phyloP scores from a whole-genome alignment of 768 basidiomycete species.

The Lentinus tigrinus region DNA sequence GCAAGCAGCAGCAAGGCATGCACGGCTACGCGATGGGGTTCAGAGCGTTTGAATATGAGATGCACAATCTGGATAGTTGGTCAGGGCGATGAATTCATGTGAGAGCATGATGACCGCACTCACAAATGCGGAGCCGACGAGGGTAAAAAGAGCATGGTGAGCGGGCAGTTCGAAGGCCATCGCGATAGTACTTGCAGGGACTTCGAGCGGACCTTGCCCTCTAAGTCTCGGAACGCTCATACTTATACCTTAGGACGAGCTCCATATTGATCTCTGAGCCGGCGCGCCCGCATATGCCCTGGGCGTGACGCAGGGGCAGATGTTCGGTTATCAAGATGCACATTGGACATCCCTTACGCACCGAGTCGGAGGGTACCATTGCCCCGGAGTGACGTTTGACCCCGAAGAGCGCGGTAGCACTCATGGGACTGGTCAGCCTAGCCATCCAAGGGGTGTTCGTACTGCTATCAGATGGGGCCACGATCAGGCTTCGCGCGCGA shows the following conservation, averaged over 20 bases:
- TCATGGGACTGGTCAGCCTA: background rate
- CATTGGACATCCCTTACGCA: background rate
- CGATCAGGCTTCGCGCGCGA: background rate
- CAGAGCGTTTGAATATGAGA: constrained; percentile 16
- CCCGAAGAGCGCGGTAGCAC: background rate
- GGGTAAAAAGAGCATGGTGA: background rate
- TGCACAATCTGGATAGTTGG: constrained; percentile 8
- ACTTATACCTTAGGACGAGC: constrained; percentile 8
- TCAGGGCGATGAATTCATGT: background rate
- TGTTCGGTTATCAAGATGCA: constrained; percentile 5
- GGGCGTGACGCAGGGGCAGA: constrained; percentile 11
- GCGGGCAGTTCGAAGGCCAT: background rate
- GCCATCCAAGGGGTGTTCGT: background rate
- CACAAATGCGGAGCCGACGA: constrained; percentile 10
- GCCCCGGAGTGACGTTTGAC: background rate
- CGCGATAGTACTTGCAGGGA: background rate
- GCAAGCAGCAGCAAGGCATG: constrained; percentile 11
- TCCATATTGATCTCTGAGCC: background rate
- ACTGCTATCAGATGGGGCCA: background rate
- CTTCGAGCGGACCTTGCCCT: background rate
- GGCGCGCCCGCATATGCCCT: background rate
- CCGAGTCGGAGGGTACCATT: background rate
- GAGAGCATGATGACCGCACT: background rate
- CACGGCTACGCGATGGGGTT: constrained; percentile 2
- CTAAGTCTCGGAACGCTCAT: background rate